Evolutionary conservation across 129 eudicot species (phyloP).

Genomic region (Flaveria ramosissima): DNA sequence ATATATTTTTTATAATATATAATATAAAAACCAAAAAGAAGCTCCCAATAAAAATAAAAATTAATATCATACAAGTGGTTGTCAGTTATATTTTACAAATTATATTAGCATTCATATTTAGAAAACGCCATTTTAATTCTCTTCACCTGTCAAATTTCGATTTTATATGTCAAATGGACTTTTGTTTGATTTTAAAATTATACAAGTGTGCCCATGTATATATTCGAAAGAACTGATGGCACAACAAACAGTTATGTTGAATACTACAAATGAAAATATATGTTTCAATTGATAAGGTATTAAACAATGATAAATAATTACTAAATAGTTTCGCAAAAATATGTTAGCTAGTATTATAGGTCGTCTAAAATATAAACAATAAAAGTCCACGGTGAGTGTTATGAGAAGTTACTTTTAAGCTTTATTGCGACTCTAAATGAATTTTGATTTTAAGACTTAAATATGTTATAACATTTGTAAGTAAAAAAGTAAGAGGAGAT

Average conservation of each 20-base stretch:
- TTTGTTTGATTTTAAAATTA: not conserved
- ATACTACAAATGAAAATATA: not conserved
- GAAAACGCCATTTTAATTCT: not conserved
- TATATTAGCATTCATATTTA: not conserved
- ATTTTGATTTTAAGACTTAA: too few relatives aligned
- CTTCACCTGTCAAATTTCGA: not conserved
- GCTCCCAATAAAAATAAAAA: not conserved
- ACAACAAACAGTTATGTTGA: not conserved
- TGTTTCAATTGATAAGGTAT: not conserved
- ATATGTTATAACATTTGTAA: too few relatives aligned
- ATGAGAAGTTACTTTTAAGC: too few relatives aligned
- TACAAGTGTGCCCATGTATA: slow-evolving; percentile 8
- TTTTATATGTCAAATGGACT: not conserved
- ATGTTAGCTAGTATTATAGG: too few relatives aligned
- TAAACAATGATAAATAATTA: too few relatives aligned
- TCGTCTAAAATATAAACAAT: too few relatives aligned
- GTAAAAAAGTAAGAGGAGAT: too few relatives aligned
- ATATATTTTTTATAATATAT: too few relatives aligned
- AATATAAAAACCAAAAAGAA: too few relatives aligned
- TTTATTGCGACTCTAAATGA: too few relatives aligned
- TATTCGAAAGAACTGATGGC: not conserved
- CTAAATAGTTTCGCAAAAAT: too few relatives aligned
- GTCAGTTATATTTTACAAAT: not conserved
- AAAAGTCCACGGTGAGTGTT: too few relatives aligned
- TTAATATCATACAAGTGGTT: not conserved